phyloP scores from a whole-genome alignment of 164 flowering plant genomes.

The Magnolia kwangsiensis region DNA sequence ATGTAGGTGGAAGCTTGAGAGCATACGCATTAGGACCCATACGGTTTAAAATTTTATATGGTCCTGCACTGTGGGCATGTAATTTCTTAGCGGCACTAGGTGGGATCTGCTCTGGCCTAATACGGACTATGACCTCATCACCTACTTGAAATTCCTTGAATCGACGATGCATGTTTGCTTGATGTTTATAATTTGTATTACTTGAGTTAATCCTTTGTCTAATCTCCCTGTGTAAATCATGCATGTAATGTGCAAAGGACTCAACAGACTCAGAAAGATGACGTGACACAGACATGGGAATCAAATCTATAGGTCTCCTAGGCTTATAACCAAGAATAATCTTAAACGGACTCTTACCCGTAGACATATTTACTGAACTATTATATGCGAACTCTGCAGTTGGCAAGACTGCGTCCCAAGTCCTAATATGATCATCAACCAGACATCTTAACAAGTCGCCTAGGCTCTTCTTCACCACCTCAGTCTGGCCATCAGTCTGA shows the following conservation, averaged over 20 bases:
- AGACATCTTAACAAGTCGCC: neutral
- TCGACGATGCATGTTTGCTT: neutral
- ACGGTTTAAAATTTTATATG: neutral
- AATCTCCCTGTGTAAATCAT: too few relatives aligned
- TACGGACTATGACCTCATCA: neutral
- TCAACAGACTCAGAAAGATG: too few relatives aligned
- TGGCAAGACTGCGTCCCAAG: neutral
- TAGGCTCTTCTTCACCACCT: neutral
- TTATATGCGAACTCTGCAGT: neutral
- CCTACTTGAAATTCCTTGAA: neutral
- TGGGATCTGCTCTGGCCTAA: neutral
- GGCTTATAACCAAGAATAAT: neutral
- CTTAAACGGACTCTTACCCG: neutral
- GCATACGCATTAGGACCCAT: neutral
- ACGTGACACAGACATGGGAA: too few relatives aligned
- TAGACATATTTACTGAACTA: neutral
- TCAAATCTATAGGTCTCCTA: too few relatives aligned
- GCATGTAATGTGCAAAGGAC: too few relatives aligned
- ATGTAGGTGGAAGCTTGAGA: neutral
- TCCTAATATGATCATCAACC: neutral
- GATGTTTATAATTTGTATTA: neutral
- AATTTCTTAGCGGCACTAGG: neutral
- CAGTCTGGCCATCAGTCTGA: neutral
- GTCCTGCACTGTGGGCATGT: neutral
- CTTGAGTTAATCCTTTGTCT: neutral